Conservation (phyloP, 2,329 filamentous ascomycete species). For the Curvularia eragrostidis region DNA sequence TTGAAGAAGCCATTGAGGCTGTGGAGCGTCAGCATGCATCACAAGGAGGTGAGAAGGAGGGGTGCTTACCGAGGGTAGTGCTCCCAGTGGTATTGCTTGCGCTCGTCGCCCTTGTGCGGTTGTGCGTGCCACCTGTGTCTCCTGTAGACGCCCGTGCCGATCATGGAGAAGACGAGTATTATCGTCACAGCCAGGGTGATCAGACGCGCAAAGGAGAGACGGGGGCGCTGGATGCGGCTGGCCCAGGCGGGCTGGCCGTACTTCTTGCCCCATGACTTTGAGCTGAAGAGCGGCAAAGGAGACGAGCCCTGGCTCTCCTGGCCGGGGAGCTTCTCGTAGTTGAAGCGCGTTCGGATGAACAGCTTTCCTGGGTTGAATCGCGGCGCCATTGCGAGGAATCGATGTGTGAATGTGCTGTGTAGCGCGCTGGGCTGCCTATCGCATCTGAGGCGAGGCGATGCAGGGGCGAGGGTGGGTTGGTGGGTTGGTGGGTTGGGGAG, state of each 20-base stretch:
- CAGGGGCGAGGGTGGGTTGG: neutral
- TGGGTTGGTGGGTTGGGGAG: conserved; percentile 8
- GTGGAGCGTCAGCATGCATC: conserved; percentile 23
- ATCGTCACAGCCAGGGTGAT: conserved; percentile 51
- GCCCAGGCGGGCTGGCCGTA: conserved; percentile 47
- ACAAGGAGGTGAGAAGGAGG: neutral
- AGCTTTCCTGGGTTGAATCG: conserved; percentile 56
- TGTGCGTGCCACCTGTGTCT: conserved; percentile 45
- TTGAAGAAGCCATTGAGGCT: conserved; percentile 58
- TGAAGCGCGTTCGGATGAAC: conserved; percentile 53
- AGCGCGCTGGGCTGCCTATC: conserved; percentile 34
- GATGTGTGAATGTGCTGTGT: conserved; percentile 19
- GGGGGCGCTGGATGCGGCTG: conserved; percentile 50
- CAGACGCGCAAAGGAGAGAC: conserved; percentile 52
- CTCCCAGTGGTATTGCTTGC: conserved; percentile 54
- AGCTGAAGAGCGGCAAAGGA: conserved; percentile 49
- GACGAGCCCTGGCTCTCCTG: conserved; percentile 51
- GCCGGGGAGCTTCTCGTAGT: conserved; percentile 56
- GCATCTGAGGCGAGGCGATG: conserved; percentile 39
- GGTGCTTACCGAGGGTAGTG: conserved; percentile 51
- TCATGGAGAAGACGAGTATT: conserved; percentile 51
- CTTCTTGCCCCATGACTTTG: conserved; percentile 47
- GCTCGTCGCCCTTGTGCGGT: conserved; percentile 43
- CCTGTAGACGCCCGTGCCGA: conserved; percentile 53
- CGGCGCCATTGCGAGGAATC: conserved; percentile 39